Base-by-base conservation (phyloP, 331 rosid genomes). In the Saraca asoca region DNA sequence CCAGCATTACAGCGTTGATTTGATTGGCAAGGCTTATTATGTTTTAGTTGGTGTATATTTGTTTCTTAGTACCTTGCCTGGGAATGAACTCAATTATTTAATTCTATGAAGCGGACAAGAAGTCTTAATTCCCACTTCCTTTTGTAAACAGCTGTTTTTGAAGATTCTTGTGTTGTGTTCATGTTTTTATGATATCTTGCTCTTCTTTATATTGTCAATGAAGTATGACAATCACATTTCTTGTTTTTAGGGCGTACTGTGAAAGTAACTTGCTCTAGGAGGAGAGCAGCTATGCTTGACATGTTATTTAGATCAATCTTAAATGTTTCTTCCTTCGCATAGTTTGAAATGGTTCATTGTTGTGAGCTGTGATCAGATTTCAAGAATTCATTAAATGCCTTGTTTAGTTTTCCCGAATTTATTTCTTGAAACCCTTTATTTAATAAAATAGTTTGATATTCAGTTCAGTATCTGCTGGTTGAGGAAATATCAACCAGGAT, bases 81-180 rank as follows among this genome's bases (percentile, higher is more conserved):
- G 53, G 17, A 52, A 29, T 8, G 24, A 18, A 34, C 34, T 52
- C 13, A 49, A 12, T 5, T 59, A 16, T 61, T 12, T 41, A 38
- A 39, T 65, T 44, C 52, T 9, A 8, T 24, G 37, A n/a, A 12
- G n/a, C n/a, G 43, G 43, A 42, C 62, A 39, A 20, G 14, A 34
- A 53, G 33, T 58, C 42, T 51, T 43, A 41, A 41, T 38, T 60
- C 41, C 56, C 39, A 51, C 33, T 13, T 66, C 18, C 44, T 52
- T 77, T 71, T 48, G 51, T 38, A 77, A 43, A 70, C 66, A 24
- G 34, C 13, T 66, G 17, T 41, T 18, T 43, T 2, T 65, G 62
- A 7, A 34, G 41, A 8, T 7, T 46, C 31, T 31, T 7, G 41
- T 20, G 19, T 29, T 38, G 49, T 7, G 2, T 57, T 45, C 39